Evolutionary conservation across 495 filamentous ascomycete species (phyloP).

Genomic region (Thozetella sp.): DNA sequence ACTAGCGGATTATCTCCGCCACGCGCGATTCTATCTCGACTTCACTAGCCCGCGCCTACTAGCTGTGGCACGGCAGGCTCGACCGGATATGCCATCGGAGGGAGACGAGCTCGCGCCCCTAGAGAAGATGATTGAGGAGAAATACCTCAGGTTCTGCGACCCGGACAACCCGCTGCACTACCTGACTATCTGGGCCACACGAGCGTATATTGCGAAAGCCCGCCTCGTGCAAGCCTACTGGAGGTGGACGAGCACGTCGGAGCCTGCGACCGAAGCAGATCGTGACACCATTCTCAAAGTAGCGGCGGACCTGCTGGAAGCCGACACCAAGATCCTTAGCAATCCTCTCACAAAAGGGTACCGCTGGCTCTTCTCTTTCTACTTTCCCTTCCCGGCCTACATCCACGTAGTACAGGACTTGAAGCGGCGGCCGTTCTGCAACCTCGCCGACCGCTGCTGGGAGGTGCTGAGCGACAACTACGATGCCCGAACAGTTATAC

Average conservation of each 20-base stretch:
- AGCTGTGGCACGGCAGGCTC: conserved; percentile 27
- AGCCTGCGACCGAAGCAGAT: conserved; percentile 27
- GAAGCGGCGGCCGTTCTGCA: conserved; percentile 29
- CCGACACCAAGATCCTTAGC: conserved; percentile 49
- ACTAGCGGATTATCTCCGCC: conserved; percentile 48
- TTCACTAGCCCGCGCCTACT: conserved; percentile 51
- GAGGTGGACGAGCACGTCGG: conserved; percentile 18
- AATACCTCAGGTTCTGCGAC: conserved; percentile 49
- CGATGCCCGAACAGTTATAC: too few species aligned
- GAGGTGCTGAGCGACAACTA: conserved; percentile 52
- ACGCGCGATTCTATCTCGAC: conserved; percentile 47
- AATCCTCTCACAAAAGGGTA: conserved; percentile 47
- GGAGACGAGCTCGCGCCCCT: conserved; percentile 30
- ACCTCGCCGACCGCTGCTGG: conserved; percentile 42
- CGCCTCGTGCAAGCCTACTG: conserved; percentile 49
- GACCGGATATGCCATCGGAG: conserved; percentile 13
- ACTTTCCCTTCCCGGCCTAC: conserved; percentile 59
- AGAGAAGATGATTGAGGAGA: conserved; percentile 45
- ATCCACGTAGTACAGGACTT: conserved; percentile 50
- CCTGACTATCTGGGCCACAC: conserved; percentile 54
- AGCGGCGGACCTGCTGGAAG: conserved; percentile 46
- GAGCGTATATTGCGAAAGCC: conserved; percentile 42
- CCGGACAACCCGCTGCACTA: conserved; percentile 52
- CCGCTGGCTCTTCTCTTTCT: conserved; percentile 40
- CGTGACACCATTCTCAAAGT: conserved; percentile 34